Base-by-base conservation (phyloP, 2,329 filamentous ascomycete genomes). In the Fusarium continuum region DNA sequence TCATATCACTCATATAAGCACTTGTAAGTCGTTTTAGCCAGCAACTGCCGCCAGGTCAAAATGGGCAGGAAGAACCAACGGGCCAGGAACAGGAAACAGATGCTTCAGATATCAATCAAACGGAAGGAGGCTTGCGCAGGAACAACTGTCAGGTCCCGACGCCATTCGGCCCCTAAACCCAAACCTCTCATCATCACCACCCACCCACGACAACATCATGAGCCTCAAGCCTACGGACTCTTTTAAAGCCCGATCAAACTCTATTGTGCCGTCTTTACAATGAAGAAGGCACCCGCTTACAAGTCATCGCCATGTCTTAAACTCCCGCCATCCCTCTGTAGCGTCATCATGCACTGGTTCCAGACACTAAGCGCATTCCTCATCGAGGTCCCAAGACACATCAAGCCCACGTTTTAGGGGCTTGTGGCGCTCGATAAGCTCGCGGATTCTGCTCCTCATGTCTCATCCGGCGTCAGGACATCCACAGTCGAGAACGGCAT, bases 351-450 rank as follows among this genome's bases (percentile, higher is more conserved):
- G 22, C 23, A 47, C 22, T 36, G n/a, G 46, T 49, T 49, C 61
- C 41, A 64, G 61, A 48, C 61, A 61, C 46, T 36, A 65, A 51
- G 41, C 53, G 43, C 63, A 65, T 65, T 65, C 63, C 63, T 66
- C 10, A 6, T 32, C 26, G 22, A 29, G 29, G 38, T 39, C 44
- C 48, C 49, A 53, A 64, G 63, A 60, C 63, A 65, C 52, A 40
- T 38, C 62, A 66, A 26, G 44, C n/a, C 62, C 58, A 66, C 63
- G 62, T 64, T 65, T 46, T 64, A 47, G 25, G 40, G 55, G 23
- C 17, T 22, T 50, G 54, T 47, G 60, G 55, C 61, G 60, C n/a
- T 28, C 52, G 29, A 36, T 44, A 47, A 34, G 23, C 57, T 31
- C 52, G 8, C n/a, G 34, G 7, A 23, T 2, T 14, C 20, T 54